Conservation (phyloP, 2,329 filamentous ascomycete species). For the Penicillium expansum region DNA sequence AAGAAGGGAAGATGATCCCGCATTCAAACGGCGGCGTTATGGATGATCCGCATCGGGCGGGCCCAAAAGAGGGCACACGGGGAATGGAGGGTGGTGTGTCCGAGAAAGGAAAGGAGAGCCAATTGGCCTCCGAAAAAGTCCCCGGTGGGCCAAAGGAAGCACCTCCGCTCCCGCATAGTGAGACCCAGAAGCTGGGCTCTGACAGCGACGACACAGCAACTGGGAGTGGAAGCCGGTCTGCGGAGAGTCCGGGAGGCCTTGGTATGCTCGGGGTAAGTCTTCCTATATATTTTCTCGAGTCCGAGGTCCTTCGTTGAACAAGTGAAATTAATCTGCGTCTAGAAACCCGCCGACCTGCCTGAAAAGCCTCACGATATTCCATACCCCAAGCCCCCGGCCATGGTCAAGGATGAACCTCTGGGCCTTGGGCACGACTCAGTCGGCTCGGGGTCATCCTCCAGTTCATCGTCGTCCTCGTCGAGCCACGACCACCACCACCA, state of each 20-base stretch:
- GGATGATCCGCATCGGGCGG: conserved; percentile 76
- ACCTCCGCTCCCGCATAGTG: conserved; percentile 75
- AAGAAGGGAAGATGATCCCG: conserved; percentile 45
- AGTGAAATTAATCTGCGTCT: conserved; percentile 5
- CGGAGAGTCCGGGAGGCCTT: conserved; percentile 45
- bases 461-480: conserved; percentile 18
- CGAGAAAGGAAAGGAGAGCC: conserved; percentile 76
- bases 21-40: conserved; percentile 75
- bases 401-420: conserved; percentile 39
- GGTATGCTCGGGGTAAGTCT: conserved; percentile 55
- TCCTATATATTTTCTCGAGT: neutral
- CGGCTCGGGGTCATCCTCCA: conserved; percentile 28
- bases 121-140: conserved; percentile 68
- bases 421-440: conserved; percentile 30
- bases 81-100: conserved; percentile 88
- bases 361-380: conserved; percentile 73
- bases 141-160: conserved; percentile 83
- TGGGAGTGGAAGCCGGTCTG: conserved; percentile 41
- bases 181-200: conserved; percentile 64
- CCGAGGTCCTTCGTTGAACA: neutral
- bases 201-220: conserved; percentile 34
- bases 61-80: conserved; percentile 79
- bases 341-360: conserved; percentile 82
- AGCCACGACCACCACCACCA: conserved; percentile 32
- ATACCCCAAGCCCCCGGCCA: conserved; percentile 58